Percentiles rank a stretch among this genome's conserved stretches.
Conservation (phyloP, 2,329 filamentous ascomycete species). For the Trichoderma aggressivum region DNA sequence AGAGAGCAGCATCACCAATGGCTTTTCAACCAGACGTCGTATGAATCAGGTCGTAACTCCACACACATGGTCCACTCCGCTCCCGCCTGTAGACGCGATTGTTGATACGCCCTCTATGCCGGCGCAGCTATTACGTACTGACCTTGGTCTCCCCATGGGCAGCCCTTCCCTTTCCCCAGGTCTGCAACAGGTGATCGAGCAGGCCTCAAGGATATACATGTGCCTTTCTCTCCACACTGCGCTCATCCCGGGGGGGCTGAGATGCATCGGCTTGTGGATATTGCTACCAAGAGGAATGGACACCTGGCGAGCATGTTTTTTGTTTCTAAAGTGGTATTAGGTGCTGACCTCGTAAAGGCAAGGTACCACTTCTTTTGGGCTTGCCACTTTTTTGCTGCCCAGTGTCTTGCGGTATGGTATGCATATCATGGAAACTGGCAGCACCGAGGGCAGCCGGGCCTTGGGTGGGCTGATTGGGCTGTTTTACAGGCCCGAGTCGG, state of each 20-base stretch:
- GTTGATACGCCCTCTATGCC: not conserved
- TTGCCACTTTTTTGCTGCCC: not conserved
- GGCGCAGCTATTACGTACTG: constrained; percentile 13
- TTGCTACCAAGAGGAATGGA: constrained; percentile 2
- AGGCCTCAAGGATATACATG: not conserved
- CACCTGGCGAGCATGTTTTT: not conserved
- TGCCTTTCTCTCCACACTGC: not conserved
- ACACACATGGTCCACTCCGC: constrained; percentile 4
- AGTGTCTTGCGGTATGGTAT: not conserved
- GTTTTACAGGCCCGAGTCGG: not conserved
- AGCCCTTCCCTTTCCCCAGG: not conserved
- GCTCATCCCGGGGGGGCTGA: not conserved
- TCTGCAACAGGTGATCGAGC: not conserved
- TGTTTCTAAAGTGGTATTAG: not conserved
- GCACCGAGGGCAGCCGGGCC: not conserved
- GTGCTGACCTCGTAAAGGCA: not conserved
- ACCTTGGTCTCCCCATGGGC: not conserved
- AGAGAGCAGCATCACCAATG: not conserved
- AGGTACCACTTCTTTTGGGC: not conserved
- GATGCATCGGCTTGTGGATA: constrained; percentile 3
- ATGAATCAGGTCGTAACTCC: not conserved
- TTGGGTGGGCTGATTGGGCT: not conserved
- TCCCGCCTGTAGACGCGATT: not conserved
- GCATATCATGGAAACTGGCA: not conserved
- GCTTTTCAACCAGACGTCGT: not conserved